Conservation (phyloP, 2,329 filamentous ascomycete genomes). For the Didymella pomorum region DNA sequence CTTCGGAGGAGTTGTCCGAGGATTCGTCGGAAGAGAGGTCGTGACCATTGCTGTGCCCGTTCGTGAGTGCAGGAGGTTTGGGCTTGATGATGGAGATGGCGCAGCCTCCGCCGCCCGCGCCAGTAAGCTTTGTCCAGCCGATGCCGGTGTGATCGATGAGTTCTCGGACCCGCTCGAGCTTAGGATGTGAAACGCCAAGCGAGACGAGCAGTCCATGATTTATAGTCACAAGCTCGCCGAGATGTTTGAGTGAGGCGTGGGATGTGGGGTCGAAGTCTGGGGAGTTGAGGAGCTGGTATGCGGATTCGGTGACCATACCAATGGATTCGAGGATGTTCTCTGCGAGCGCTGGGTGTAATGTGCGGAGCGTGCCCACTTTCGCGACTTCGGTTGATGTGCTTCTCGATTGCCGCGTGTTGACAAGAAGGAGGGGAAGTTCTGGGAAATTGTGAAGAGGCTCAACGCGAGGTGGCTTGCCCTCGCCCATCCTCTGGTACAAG, state of each 20-base stretch:
- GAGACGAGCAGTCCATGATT: conserved; percentile 94
- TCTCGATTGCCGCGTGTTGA: conserved; percentile 87
- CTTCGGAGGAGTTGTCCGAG: conserved; percentile 35
- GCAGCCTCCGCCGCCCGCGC: conserved; percentile 93
- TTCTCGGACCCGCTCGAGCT: conserved; percentile 89
- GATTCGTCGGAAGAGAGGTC: conserved; percentile 35
- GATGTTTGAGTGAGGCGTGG: conserved; percentile 69
- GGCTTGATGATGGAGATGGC: conserved; percentile 89
- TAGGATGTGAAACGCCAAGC: conserved; percentile 91
- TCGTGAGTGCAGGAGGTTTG: conserved; percentile 56
- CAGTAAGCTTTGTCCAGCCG: conserved; percentile 97
- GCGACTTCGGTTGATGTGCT: conserved; percentile 86
- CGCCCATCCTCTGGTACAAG: conserved; percentile 83
- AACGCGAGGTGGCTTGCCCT: conserved; percentile 78
- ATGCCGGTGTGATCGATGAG: conserved; percentile 82
- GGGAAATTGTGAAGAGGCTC: conserved; percentile 85
- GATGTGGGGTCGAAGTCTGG: conserved; percentile 73
- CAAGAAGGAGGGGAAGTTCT: conserved; percentile 85
- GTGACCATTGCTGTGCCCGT: conserved; percentile 50
- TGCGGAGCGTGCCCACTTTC: conserved; percentile 79
- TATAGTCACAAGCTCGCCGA: conserved; percentile 89
- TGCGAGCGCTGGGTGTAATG: conserved; percentile 77
- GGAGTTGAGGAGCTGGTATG: conserved; percentile 63
- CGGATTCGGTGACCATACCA: conserved; percentile 72
- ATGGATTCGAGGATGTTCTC: conserved; percentile 85